Conservation (phyloP, 345 rosid species). For the Arabidopsis arenosa region DNA sequence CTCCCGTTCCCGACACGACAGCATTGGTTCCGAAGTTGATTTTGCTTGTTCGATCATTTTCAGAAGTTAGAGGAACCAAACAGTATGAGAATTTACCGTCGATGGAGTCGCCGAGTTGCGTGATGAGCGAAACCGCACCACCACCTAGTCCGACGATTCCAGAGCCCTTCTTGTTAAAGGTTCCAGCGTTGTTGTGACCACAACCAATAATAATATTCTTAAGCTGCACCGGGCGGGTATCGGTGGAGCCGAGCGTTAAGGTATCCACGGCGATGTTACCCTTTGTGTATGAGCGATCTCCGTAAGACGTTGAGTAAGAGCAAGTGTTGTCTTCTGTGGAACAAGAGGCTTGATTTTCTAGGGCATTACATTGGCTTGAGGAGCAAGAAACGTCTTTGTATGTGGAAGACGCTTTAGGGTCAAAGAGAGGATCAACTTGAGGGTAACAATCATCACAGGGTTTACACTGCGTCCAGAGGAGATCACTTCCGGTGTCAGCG, state of each 20-base stretch:
- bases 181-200: conserved; percentile 30
- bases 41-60: not conserved
- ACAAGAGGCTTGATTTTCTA: not conserved
- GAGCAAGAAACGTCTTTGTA: conserved; percentile 47
- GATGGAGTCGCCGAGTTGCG: conserved; percentile 25
- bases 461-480: conserved; percentile 48
- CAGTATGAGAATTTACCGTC: conserved; percentile 41
- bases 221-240: conserved; percentile 31
- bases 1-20: conserved; percentile 9
- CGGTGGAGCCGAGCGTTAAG: conserved; percentile 29
- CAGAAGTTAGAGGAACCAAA: conserved; percentile 1
- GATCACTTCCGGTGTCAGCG: conserved; percentile 50
- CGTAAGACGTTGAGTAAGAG: conserved; percentile 25
- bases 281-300: not conserved
- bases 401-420: conserved; percentile 51
- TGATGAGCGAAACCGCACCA: conserved; percentile 23
- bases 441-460: conserved; percentile 48
- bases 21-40: conserved; percentile 35
- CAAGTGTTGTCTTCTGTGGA: not conserved
- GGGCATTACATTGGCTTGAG: conserved; percentile 33
- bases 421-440: conserved; percentile 47
- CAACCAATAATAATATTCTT: conserved; percentile 30
- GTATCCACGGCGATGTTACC: conserved; percentile 36
- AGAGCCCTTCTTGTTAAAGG: not conserved
- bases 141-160: conserved; percentile 43